Evolutionary conservation across 2,329 filamentous ascomycete genomes (phyloP).

Genomic region (Pleurostoma richardsiae): DNA sequence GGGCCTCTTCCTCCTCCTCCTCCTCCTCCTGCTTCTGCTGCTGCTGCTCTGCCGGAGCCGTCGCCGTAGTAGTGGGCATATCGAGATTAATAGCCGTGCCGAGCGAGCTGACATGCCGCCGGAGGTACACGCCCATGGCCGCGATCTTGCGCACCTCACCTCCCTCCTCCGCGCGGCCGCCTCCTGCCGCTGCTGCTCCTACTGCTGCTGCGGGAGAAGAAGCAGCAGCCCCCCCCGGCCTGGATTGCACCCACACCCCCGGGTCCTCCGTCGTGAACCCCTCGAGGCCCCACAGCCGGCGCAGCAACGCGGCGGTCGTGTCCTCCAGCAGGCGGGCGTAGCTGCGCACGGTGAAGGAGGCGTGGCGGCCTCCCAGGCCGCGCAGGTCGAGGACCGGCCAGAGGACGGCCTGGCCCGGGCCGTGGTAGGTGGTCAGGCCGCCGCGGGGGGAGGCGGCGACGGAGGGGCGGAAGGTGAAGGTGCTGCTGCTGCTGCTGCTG

Average conservation of each 20-base stretch:
- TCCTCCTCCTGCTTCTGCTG: constrained; percentile 24
- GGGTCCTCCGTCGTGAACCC: constrained; percentile 68
- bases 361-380: constrained; percentile 31
- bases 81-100: constrained; percentile 78
- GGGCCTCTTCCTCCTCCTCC: constrained; percentile 46
- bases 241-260: constrained; percentile 68
- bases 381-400: constrained; percentile 85
- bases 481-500: constrained; percentile 19
- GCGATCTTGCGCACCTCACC: constrained; percentile 67
- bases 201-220: too few relatives aligned
- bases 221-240: constrained; percentile 14
- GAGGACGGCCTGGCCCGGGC: constrained; percentile 86
- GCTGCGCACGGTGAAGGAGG: constrained; percentile 60
- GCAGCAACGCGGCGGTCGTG: constrained; percentile 64
- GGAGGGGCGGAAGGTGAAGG: constrained; percentile 41
- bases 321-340: constrained; percentile 79
- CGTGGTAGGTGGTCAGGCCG: constrained; percentile 91
- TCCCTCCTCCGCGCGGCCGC: neutral
- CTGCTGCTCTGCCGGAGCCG: constrained; percentile 36
- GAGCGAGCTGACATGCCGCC: constrained; percentile 76
- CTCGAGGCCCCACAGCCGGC: constrained; percentile 48
- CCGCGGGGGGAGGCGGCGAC: constrained; percentile 73
- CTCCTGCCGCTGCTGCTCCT: too few relatives aligned
- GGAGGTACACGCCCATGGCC: constrained; percentile 85
- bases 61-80: constrained; percentile 41